A percentile compares a stretch with the other conserved stretches of the same genome.
These are phyloP conservation scores for Fagopyrum esculentum DNA, from an alignment of 148 eudicot species.

Conservation along the genomic window DNA sequence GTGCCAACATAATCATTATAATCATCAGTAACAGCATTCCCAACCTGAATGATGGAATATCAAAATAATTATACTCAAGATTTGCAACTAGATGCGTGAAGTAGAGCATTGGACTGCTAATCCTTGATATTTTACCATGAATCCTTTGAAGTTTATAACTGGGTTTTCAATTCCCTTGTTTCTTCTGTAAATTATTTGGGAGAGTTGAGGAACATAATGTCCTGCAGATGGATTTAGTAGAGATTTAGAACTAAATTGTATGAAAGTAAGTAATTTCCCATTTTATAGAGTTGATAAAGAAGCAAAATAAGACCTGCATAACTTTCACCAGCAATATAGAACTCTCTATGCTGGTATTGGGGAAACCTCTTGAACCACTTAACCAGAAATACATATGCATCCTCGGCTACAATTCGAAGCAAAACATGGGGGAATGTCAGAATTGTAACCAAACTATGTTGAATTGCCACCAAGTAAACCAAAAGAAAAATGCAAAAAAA, in stretches of 20 bases:
- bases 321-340: slow-evolving; percentile 94
- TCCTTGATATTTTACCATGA: slow-evolving; percentile 43
- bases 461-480: neutral
- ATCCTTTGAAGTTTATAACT: slow-evolving; percentile 75
- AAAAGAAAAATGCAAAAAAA: neutral
- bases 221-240: slow-evolving; percentile 33
- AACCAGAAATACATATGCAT: slow-evolving; percentile 62
- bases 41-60: slow-evolving; percentile 44
- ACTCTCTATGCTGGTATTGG: slow-evolving; percentile 82
- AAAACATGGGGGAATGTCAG: slow-evolving; percentile 7
- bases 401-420: slow-evolving; percentile 55
- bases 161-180: slow-evolving; percentile 69
- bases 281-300: neutral
- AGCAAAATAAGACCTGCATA: slow-evolving; percentile 55
- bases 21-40: slow-evolving; percentile 92
- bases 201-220: slow-evolving; percentile 87
- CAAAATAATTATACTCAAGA: neutral
- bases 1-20: slow-evolving; percentile 77
- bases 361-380: slow-evolving; percentile 89
- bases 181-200: slow-evolving; percentile 60
- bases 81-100: neutral
- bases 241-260: neutral
- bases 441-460: neutral
- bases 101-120: neutral
- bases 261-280: neutral